Base-by-base conservation (phyloP, 371 early-diverging fungal species). In the Mortierella sp. region DNA sequence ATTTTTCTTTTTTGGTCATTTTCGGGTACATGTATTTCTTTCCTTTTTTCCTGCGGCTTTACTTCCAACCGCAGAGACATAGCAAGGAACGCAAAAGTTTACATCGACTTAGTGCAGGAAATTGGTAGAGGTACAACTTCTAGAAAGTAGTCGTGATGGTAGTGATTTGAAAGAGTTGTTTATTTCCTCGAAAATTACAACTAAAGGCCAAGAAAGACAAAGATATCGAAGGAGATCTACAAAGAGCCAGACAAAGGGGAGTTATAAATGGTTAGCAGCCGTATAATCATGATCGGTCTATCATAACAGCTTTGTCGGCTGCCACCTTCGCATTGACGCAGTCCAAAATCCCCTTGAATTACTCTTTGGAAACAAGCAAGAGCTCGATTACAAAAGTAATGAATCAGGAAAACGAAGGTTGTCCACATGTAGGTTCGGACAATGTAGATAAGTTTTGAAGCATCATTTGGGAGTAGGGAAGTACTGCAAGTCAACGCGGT, bases 381-480 rank as follows among this genome's bases (percentile, higher is more conserved):
- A 41, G 26, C 9, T 5, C 34, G 31, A 55, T 46, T 3, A 17
- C n/a, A 21, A 55, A 24, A 28, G 32, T 23, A 23, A 62, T 41
- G 26, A 34, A 63, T 70, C 70, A 70, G 70, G 64, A 64, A 71
- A 64, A 71, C 51, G 53, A 53, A 41, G 55, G 43, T 43, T 70
- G 71, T 71, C 71, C 71, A 59, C 71, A 71, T 71, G 30, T 71
- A 39, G 54, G 44, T 71, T 71, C 71, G 71, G 71, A 71, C 71
- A 71, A 71, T 82, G 82, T 82, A 82, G 82, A 82, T 82, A 82
- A 82, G 82, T 68, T 71, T 67, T 81, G 24, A 56, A 73, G 58
- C 71, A 73, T 72, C 67, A 75, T 79, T 65, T 63, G 14, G 53
- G 34, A 23, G 15, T n/a, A 51, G 31, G 27, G 44, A 21, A 43